Conservation (phyloP, 176 grass and related monocot genomes). For the Zizania latifolia region DNA sequence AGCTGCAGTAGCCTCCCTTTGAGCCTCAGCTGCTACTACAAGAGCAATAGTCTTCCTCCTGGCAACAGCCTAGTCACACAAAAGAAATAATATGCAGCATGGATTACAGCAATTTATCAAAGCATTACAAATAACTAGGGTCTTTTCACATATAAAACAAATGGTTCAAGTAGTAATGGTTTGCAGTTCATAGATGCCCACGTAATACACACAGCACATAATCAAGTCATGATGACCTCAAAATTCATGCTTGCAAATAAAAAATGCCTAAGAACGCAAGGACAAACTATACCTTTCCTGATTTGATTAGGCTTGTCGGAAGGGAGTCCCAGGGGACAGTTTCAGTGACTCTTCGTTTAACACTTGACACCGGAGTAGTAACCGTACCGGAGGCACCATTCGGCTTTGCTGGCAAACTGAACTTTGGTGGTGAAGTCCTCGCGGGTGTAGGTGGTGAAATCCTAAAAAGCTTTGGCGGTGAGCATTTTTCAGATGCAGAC, state of each 20-base stretch:
- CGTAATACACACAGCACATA: background rate
- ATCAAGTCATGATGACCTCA: background rate
- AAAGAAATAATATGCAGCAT: constrained; percentile 23
- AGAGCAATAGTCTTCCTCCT: constrained; percentile 89
- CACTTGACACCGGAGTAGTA: constrained; percentile 32
- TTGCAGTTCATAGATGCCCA: background rate
- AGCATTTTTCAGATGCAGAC: constrained; percentile 29
- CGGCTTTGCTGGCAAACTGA: constrained; percentile 25
- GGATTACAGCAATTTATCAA: background rate
- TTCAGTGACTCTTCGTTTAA: constrained; percentile 64
- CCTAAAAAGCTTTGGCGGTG: constrained; percentile 24
- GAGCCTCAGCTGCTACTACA: constrained; percentile 80
- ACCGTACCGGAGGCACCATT: constrained; percentile 27
- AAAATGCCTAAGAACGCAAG: background rate
- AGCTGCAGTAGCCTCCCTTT: constrained; percentile 86
- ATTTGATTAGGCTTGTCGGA: constrained; percentile 64
- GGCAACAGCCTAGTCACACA: constrained; percentile 59
- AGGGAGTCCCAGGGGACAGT: constrained; percentile 83
- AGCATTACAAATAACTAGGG: background rate
- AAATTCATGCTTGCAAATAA: background rate
- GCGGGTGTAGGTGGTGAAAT: constrained; percentile 31
- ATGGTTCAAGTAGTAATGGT: background rate
- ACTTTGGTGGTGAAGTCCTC: constrained; percentile 25
- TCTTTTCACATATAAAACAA: background rate
- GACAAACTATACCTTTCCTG: constrained; percentile 61